Percentiles rank a stretch among this genome's conserved stretches.
These are phyloP conservation scores for Cucumis cinereus DNA, from an alignment of 306 rosid species.

Conservation along the genomic window DNA sequence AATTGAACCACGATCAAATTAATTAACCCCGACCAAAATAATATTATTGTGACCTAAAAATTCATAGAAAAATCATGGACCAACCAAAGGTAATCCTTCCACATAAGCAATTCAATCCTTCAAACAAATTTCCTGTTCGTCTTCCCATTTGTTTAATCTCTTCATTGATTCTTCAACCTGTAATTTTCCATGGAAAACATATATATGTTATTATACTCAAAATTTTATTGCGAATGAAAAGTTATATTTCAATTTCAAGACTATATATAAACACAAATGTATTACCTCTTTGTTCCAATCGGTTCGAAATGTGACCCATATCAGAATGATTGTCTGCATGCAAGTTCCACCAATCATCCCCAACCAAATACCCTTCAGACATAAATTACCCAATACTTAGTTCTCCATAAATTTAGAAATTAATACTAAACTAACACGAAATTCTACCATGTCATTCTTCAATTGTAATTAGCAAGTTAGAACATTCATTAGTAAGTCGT, in stretches of 20 bases:
- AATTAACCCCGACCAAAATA: no score
- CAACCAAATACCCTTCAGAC: conserved; percentile 56
- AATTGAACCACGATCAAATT: no score
- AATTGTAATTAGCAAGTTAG: no score
- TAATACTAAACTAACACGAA: no score
- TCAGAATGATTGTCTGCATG: conserved; percentile 46
- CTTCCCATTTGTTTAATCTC: conserved; percentile 56
- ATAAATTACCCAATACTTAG: not conserved
- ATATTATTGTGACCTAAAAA: no score
- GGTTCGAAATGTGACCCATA: conserved; percentile 51
- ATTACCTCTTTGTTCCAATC: conserved; percentile 61
- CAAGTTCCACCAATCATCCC: conserved; percentile 72
- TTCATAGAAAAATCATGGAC: no score
- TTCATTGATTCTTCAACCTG: conserved; percentile 53
- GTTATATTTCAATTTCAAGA: not conserved
- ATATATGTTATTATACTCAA: no score
- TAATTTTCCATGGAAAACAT: not conserved
- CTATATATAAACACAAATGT: no score
- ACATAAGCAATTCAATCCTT: not conserved
- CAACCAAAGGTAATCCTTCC: no score
- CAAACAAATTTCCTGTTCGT: not conserved
- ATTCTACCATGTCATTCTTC: no score
- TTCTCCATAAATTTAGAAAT: not conserved
- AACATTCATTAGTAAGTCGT: no score
- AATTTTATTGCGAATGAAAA: not conserved